phyloP scores from a whole-genome alignment of 192 early-diverging fungal genomes.

The Umbelopsis sp. region DNA sequence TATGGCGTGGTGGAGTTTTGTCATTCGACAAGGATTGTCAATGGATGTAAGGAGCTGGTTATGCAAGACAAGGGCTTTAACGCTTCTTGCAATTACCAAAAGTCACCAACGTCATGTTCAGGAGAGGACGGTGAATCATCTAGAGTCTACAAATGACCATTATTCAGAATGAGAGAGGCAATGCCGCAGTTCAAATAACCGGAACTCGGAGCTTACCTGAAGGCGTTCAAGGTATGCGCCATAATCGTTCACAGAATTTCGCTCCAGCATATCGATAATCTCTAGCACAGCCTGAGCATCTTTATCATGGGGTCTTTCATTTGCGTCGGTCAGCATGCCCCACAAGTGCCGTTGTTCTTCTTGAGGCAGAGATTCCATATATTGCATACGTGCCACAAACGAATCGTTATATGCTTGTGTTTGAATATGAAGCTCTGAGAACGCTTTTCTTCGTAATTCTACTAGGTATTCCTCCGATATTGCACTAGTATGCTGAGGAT shows the following conservation, averaged over 20 bases:
- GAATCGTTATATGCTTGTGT: slow-evolving; percentile 24
- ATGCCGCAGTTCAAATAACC: not conserved
- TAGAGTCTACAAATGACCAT: not conserved
- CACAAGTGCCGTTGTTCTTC: slow-evolving; percentile 2
- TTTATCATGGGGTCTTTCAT: slow-evolving; percentile 14
- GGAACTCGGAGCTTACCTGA: not conserved
- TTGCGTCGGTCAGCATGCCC: not conserved
- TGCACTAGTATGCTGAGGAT: not conserved
- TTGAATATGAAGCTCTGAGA: slow-evolving; percentile 14
- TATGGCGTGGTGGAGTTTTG: not conserved
- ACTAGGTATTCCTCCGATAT: not conserved
- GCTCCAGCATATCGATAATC: slow-evolving; percentile 18
- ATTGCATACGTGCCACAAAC: slow-evolving; percentile 19
- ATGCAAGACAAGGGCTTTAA: not conserved
- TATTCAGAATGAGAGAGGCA: not conserved
- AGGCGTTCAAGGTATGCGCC: slow-evolving; percentile 15
- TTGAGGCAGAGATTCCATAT: not conserved
- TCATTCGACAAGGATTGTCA: not conserved
- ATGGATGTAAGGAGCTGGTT: not conserved
- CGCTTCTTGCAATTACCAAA: not conserved
- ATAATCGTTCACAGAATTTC: slow-evolving; percentile 24
- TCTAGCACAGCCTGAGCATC: slow-evolving; percentile 7
- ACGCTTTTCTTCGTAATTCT: slow-evolving; percentile 18
- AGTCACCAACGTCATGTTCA: slow-evolving; percentile 10
- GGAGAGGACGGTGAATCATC: not conserved